A percentile compares a stretch with the other conserved stretches of the same genome.
Evolutionary conservation across 2,329 filamentous ascomycete species (phyloP).

Genomic region (Verticillium nonalfalfae): DNA sequence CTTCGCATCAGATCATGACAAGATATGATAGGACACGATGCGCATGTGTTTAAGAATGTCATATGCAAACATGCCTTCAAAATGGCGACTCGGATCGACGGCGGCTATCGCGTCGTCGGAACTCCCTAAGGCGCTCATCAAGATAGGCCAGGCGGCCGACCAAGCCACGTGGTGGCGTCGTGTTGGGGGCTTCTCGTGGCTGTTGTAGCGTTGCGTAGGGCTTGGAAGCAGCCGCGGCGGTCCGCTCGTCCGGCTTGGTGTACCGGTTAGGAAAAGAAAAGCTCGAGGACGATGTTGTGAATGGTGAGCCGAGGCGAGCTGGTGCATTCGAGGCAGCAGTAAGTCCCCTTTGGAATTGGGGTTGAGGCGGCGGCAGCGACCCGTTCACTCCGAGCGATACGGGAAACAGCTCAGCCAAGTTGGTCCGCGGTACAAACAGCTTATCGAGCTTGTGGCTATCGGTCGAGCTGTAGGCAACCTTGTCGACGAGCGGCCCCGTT

Average conservation of each 20-base stretch:
- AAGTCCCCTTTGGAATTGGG: background rate
- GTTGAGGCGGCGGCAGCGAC: background rate
- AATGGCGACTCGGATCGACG: conserved; percentile 44
- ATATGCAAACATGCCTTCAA: conserved; percentile 22
- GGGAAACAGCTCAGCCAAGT: conserved; percentile 32
- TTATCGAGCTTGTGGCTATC: conserved; percentile 25
- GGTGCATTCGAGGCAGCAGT: conserved; percentile 27
- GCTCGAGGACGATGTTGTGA: conserved; percentile 41
- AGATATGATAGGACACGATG: background rate
- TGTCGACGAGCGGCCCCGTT: conserved; percentile 14
- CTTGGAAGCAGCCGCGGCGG: conserved; percentile 36
- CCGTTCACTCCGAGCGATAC: background rate
- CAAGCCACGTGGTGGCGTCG: conserved; percentile 35
- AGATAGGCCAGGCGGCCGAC: conserved; percentile 50
- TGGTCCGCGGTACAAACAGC: conserved; percentile 33
- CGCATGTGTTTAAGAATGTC: conserved; percentile 12
- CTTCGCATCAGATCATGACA: conserved; percentile 2
- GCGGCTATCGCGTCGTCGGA: conserved; percentile 37
- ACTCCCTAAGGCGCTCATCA: conserved; percentile 49
- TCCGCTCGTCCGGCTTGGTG: conserved; percentile 38
- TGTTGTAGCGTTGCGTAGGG: conserved; percentile 55
- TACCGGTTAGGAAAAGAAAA: conserved; percentile 55
- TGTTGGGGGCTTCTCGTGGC: conserved; percentile 23
- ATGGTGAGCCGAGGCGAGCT: conserved; percentile 53
- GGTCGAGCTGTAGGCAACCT: conserved; percentile 26